Conservation (phyloP, 2,329 filamentous ascomycete genomes). For the Verticillium isaacii region DNA sequence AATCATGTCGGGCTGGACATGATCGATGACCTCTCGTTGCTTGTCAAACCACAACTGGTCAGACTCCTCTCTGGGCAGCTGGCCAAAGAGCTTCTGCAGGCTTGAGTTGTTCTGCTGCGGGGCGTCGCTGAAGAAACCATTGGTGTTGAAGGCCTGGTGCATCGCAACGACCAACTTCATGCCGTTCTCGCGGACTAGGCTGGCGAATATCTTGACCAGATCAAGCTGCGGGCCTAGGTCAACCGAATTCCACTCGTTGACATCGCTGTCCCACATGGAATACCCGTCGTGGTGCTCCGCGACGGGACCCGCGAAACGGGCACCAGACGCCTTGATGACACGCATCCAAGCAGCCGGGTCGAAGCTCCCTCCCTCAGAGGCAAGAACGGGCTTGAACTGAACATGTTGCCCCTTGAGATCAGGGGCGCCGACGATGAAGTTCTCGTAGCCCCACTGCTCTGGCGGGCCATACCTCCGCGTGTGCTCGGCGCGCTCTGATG, state of each 20-base stretch:
- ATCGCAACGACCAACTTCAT: conserved; percentile 13
- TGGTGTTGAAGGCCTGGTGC: conserved; percentile 14
- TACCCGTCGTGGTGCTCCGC: conserved; percentile 13
- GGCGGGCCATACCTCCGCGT: conserved; percentile 5
- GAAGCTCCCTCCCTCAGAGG: conserved; percentile 8
- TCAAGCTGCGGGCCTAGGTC: conserved; percentile 9
- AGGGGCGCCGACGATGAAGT: conserved; percentile 8
- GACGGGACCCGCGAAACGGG: conserved; percentile 10
- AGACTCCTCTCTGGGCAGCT: conserved; percentile 7
- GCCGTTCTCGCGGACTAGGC: conserved; percentile 6
- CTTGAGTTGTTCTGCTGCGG: conserved; percentile 9
- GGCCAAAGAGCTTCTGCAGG: conserved; percentile 9
- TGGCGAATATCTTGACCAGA: conserved; percentile 8
- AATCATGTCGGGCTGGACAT: conserved; percentile 12
- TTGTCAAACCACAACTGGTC: conserved; percentile 12
- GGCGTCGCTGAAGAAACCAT: conserved; percentile 10
- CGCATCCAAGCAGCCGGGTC: conserved; percentile 9
- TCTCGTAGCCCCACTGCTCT: conserved; percentile 8
- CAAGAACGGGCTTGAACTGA: conserved; percentile 7
- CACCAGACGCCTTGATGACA: conserved; percentile 9
- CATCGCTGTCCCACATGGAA: conserved; percentile 12
- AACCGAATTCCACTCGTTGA: conserved; percentile 14
- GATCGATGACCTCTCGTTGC: conserved; percentile 9
- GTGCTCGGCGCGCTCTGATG: conserved; percentile 1
- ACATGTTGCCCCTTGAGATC: conserved; percentile 5